A percentile compares a stretch with the other conserved stretches of the same genome.
These are phyloP conservation scores for Coprinellus micaceus DNA, from an alignment of 768 basidiomycete genomes.

Conservation along the genomic window DNA sequence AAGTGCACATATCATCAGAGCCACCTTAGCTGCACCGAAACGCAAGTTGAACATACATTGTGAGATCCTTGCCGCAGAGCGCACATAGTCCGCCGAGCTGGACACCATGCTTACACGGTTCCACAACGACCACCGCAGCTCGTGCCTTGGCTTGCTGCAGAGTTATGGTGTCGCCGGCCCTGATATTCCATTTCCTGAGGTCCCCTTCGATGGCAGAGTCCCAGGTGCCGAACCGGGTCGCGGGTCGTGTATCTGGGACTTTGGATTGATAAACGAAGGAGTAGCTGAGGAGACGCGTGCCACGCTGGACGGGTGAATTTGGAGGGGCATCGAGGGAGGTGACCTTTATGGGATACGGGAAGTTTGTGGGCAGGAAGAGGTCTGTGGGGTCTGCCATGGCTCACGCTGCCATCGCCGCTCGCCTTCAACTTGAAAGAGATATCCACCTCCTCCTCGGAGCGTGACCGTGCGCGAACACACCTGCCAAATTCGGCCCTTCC, in stretches of 20 bases:
- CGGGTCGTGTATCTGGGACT: conserved; percentile 44
- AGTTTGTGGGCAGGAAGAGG: conserved; percentile 67
- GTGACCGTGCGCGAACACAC: conserved; percentile 4
- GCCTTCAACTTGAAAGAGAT: background rate
- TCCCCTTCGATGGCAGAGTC: conserved; percentile 83
- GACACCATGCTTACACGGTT: conserved; percentile 96
- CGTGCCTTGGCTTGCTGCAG: conserved; percentile 53
- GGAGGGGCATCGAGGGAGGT: conserved; percentile 57
- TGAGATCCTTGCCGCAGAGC: conserved; percentile 94
- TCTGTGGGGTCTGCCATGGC: conserved; percentile 52
- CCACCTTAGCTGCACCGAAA: background rate
- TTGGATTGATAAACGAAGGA: conserved; percentile 63
- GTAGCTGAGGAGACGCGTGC: conserved; percentile 79
- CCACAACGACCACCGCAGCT: conserved; percentile 64
- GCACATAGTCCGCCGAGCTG: conserved; percentile 92
- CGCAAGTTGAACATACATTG: conserved; percentile 51
- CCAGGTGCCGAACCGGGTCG: conserved; percentile 86
- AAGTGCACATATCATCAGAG: conserved; percentile 13
- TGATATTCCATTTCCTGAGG: conserved; percentile 67
- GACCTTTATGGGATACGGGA: conserved; percentile 86
- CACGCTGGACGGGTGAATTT: conserved; percentile 53
- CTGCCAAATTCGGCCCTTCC: too few relatives aligned
- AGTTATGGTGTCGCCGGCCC: conserved; percentile 61
- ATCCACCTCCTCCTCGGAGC: background rate
- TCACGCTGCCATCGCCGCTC: background rate